Percentiles rank a stretch among this genome's conserved stretches.
These are phyloP conservation scores for Trichoderma afroharzianum DNA, from an alignment of 2,329 filamentous ascomycete genomes.

Conservation along the genomic window DNA sequence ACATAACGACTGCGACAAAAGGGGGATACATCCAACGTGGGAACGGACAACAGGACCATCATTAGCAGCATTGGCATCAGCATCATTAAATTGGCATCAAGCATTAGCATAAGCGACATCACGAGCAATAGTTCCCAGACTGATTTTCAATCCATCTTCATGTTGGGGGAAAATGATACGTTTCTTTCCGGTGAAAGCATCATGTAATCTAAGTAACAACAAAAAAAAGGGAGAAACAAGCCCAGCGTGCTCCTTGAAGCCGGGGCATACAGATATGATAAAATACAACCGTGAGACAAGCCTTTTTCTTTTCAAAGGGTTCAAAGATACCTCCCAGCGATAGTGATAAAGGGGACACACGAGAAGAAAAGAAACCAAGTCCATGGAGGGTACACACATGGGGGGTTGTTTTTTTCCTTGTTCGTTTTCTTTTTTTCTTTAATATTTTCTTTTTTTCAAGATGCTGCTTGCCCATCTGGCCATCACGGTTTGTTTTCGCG, in stretches of 20 bases:
- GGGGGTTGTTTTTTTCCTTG: neutral
- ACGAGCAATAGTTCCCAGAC: neutral
- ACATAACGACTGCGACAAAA: neutral
- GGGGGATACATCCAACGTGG: neutral
- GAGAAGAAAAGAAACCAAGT: neutral
- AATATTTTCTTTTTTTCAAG: neutral
- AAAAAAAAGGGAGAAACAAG: neutral
- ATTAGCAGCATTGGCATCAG: neutral
- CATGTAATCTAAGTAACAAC: constrained; percentile 9
- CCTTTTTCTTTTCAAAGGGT: neutral
- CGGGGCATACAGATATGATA: neutral
- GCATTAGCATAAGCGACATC: neutral
- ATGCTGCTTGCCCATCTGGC: neutral
- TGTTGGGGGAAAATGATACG: neutral
- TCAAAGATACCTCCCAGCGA: neutral
- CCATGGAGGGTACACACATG: neutral
- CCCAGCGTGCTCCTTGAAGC: neutral
- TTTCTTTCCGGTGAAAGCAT: neutral
- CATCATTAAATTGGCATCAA: neutral
- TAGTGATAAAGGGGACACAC: neutral
- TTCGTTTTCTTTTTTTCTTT: neutral
- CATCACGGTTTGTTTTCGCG: neutral
- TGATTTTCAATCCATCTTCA: neutral
- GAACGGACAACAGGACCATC: neutral
- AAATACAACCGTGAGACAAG: neutral